These are phyloP conservation scores for Brassica hybrid DNA, from an alignment of 441 rosid species.

Conservation along the genomic window DNA sequence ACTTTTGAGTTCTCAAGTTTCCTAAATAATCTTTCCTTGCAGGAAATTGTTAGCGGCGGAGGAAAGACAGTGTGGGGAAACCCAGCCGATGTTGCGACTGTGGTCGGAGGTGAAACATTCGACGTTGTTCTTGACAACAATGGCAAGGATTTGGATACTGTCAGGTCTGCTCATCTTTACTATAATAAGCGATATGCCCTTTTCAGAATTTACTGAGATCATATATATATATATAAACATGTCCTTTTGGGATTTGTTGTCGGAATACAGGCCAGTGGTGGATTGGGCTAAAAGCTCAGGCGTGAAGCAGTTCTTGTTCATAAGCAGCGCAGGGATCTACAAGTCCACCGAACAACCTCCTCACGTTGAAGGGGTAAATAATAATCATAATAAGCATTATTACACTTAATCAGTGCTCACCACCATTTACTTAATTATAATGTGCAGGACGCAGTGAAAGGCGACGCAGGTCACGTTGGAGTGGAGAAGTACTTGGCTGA, in stretches of 20 bases:
- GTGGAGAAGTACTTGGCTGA: slow-evolving; percentile 87
- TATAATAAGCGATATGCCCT: neutral
- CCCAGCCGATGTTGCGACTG: slow-evolving; percentile 73
- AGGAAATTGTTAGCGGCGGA: slow-evolving; percentile 89
- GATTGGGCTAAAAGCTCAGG: slow-evolving; percentile 92
- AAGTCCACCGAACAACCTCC: slow-evolving; percentile 88
- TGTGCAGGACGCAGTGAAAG: slow-evolving; percentile 76
- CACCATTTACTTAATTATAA: neutral
- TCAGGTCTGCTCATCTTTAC: slow-evolving; percentile 50
- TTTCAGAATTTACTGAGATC: neutral
- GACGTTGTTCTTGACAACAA: slow-evolving; percentile 93
- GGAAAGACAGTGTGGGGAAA: slow-evolving; percentile 92
- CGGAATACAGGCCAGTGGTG: slow-evolving; percentile 62
- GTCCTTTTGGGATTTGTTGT: neutral
- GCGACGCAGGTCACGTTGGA: slow-evolving; percentile 78
- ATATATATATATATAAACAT: too few species aligned
- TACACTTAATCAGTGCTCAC: neutral
- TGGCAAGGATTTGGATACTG: slow-evolving; percentile 86
- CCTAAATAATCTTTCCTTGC: neutral
- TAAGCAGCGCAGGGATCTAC: slow-evolving; percentile 96
- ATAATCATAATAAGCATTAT: too few species aligned
- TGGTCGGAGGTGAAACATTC: slow-evolving; percentile 63
- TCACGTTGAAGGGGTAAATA: slow-evolving; percentile 85
- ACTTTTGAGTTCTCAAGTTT: neutral
- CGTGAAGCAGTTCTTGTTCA: slow-evolving; percentile 81